These are phyloP conservation scores for Alternaria solani DNA, from an alignment of 2,329 filamentous ascomycete species.

Conservation along the genomic window DNA sequence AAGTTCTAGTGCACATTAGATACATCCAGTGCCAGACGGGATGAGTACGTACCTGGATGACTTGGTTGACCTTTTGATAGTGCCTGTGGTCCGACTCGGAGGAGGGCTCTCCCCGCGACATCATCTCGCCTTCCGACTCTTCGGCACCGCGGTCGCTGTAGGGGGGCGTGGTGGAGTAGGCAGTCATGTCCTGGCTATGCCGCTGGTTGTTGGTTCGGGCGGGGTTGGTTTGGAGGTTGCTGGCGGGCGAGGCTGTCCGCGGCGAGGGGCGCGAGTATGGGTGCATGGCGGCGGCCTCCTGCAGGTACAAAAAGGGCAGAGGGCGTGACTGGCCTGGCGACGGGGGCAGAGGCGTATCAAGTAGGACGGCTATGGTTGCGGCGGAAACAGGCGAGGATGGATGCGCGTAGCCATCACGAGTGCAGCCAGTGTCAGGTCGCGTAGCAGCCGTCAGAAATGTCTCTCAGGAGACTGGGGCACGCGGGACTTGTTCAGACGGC, in stretches of 20 bases:
- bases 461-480: slow-evolving; percentile 44
- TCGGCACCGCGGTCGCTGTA: slow-evolving; percentile 60
- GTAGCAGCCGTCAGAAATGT: slow-evolving; percentile 33
- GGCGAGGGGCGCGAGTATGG: slow-evolving; percentile 79
- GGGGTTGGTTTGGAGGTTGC: slow-evolving; percentile 75
- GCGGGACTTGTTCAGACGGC: slow-evolving; percentile 23
- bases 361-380: slow-evolving; percentile 42
- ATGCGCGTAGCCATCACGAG: slow-evolving; percentile 51
- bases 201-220: slow-evolving; percentile 75
- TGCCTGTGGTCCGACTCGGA: slow-evolving; percentile 45
- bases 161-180: slow-evolving; percentile 60
- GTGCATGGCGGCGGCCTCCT: slow-evolving; percentile 71
- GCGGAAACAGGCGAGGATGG: slow-evolving; percentile 43
- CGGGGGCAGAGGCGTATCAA: slow-evolving; percentile 20
- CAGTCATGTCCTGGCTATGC: slow-evolving; percentile 66
- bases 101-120: slow-evolving; percentile 40
- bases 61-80: slow-evolving; percentile 80
- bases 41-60: slow-evolving; percentile 75
- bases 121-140: slow-evolving; percentile 59
- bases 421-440: slow-evolving; percentile 35
- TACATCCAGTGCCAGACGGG: background rate
- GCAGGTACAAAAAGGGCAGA: slow-evolving; percentile 24
- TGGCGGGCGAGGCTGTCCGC: slow-evolving; percentile 75
- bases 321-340: slow-evolving; percentile 14
- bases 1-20: slow-evolving; percentile 73